Conservation (phyloP, 495 filamentous ascomycete genomes). For the Tetracladium setigerum region DNA sequence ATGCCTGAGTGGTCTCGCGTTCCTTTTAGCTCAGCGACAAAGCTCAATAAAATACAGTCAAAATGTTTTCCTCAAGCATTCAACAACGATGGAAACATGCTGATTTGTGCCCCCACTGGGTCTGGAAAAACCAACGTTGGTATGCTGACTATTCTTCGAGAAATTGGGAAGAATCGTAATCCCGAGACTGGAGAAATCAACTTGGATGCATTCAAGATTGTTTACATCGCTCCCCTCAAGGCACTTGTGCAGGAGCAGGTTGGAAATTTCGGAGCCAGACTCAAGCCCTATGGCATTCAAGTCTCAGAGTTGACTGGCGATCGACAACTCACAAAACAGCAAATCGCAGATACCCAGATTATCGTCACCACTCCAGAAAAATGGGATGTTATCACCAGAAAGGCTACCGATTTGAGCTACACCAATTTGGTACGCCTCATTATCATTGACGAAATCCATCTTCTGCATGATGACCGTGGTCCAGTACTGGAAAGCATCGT, state of each 20-base stretch:
- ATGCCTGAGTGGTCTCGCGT: slow-evolving; percentile 86
- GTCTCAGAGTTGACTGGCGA: slow-evolving; percentile 95
- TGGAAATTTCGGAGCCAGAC: slow-evolving; percentile 86
- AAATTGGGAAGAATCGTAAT: slow-evolving; percentile 93
- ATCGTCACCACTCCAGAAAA: slow-evolving; percentile 99
- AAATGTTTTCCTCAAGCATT: slow-evolving; percentile 89
- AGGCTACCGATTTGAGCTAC: slow-evolving; percentile 94
- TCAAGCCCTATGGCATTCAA: slow-evolving; percentile 85
- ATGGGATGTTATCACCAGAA: slow-evolving; percentile 98
- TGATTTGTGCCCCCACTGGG: slow-evolving; percentile 94
- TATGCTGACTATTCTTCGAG: slow-evolving; percentile 91
- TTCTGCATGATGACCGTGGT: slow-evolving; percentile 95
- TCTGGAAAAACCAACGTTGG: slow-evolving; percentile 99
- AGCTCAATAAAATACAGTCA: slow-evolving; percentile 93
- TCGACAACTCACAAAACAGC: slow-evolving; percentile 96
- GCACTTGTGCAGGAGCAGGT: slow-evolving; percentile 95
- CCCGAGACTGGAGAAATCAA: slow-evolving; percentile 80
- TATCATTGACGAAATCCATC: slow-evolving; percentile 96
- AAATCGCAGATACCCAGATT: slow-evolving; percentile 95
- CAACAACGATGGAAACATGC: slow-evolving; percentile 91
- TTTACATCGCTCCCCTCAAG: slow-evolving; percentile 91
- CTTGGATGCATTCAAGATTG: slow-evolving; percentile 94
- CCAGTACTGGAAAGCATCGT: slow-evolving; percentile 97
- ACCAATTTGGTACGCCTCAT: slow-evolving; percentile 92
- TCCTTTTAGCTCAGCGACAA: slow-evolving; percentile 68